Conservation (phyloP, 2,329 filamentous ascomycete species). For the Neofusicoccum sp. region DNA sequence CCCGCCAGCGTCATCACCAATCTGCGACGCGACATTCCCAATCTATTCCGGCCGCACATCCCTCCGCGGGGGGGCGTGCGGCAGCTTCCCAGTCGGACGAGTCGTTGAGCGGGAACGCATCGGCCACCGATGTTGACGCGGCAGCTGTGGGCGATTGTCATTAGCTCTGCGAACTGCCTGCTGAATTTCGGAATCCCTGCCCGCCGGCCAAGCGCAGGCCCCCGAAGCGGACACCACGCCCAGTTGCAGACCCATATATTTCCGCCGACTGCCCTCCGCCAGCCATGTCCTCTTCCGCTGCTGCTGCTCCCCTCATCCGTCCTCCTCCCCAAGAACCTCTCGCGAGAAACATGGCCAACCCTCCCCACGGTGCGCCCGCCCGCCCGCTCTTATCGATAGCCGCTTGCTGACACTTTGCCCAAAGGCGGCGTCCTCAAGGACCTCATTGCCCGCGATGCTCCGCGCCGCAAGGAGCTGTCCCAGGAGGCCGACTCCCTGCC, state of each 20-base stretch:
- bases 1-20: background rate
- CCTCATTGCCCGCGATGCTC: conserved; percentile 88
- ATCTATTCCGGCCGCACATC: conserved; percentile 19
- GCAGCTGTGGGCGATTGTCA: conserved; percentile 19
- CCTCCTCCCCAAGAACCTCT: conserved; percentile 14
- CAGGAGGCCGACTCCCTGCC: conserved; percentile 86
- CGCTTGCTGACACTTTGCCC: conserved; percentile 27
- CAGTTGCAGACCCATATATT: conserved; percentile 20
- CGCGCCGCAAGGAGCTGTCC: conserved; percentile 75
- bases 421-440: conserved; percentile 94
- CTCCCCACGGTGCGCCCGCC: conserved; percentile 50
- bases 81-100: background rate
- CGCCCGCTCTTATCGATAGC: background rate
- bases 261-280: conserved; percentile 7
- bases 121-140: conserved; percentile 21
- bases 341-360: conserved; percentile 49
- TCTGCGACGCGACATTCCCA: conserved; percentile 10
- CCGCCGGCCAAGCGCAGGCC: conserved; percentile 7
- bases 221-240: conserved; percentile 14
- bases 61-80: conserved; percentile 1
- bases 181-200: conserved; percentile 21
- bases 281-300: conserved; percentile 10
- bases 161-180: conserved; percentile 20
- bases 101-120: conserved; percentile 1
- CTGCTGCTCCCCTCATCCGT: conserved; percentile 12